phyloP scores from a whole-genome alignment of 1,139 yeast genomes.

The Diutina ranongensis region DNA sequence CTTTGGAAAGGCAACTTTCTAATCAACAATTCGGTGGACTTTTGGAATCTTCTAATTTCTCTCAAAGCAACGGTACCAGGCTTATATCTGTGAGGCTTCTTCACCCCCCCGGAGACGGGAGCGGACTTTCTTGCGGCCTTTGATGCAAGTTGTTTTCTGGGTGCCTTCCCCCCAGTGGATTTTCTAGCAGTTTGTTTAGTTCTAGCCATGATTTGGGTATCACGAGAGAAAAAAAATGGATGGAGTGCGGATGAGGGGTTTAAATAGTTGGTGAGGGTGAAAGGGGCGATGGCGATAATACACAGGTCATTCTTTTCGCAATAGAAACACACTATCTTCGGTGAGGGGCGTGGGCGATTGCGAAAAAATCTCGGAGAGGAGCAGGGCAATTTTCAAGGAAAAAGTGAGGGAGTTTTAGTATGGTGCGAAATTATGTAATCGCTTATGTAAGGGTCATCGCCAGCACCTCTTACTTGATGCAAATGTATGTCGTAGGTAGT shows the following conservation, averaged over 20 bases:
- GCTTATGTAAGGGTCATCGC: too few species aligned
- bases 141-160: constrained; percentile 14
- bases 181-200: constrained; percentile 14
- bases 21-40: constrained; percentile 13
- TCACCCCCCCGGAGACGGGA: constrained; percentile 13
- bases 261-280: background rate
- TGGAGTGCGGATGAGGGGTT: background rate
- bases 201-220: constrained; percentile 11
- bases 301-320: background rate
- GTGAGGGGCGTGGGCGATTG: background rate
- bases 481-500: too few species aligned
- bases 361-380: background rate
- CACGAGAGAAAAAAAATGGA: background rate
- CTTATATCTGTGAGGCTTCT: constrained; percentile 14
- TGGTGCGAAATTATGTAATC: background rate
- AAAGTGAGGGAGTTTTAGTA: background rate
- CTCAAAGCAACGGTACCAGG: constrained; percentile 14
- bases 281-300: background rate
- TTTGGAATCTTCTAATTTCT: constrained; percentile 14
- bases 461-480: too few species aligned
- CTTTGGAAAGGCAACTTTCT: constrained; percentile 14
- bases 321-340: background rate
- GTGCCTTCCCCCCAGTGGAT: constrained; percentile 14
- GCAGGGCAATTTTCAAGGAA: background rate
- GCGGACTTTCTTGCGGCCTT: constrained; percentile 14